phyloP scores from a whole-genome alignment of 352 stramenopile species.

The Elongisporangium prolatum region DNA sequence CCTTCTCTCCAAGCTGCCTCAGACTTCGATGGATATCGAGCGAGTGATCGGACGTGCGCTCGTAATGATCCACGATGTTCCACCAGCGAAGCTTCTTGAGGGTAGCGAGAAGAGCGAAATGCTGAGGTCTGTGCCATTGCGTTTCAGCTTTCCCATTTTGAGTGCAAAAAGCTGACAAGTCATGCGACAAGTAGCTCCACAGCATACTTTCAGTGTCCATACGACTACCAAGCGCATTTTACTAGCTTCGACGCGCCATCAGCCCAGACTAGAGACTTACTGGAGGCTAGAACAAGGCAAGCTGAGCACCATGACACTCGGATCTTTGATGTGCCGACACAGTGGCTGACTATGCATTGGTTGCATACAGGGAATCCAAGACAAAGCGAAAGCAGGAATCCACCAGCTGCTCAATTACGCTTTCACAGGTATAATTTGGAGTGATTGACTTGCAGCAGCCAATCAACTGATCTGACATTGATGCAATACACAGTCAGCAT shows the following conservation, averaged over 20 bases:
- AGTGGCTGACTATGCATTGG: neutral
- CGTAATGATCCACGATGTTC: slow-evolving; percentile 53
- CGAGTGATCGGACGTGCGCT: slow-evolving; percentile 46
- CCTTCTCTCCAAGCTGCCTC: slow-evolving; percentile 67
- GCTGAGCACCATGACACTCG: slow-evolving; percentile 11
- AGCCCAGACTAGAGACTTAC: slow-evolving; percentile 15
- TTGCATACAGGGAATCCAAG: neutral
- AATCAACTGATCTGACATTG: neutral
- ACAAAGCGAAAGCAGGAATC: neutral
- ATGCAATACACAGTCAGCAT: slow-evolving; percentile 1
- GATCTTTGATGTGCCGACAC: too few relatives aligned
- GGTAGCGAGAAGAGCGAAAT: slow-evolving; percentile 8
- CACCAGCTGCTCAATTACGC: neutral
- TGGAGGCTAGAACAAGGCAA: slow-evolving; percentile 15
- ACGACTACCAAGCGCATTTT: slow-evolving; percentile 19
- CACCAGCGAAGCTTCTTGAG: slow-evolving; percentile 30
- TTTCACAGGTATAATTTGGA: neutral
- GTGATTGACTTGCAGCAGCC: neutral
- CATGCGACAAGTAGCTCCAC: slow-evolving; percentile 6
- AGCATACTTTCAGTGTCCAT: slow-evolving; percentile 34
- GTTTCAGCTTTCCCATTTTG: neutral
- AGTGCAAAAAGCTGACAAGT: neutral
- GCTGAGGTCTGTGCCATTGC: neutral
- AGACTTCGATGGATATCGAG: slow-evolving; percentile 60
- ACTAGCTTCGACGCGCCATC: slow-evolving; percentile 12